A percentile compares a stretch with the other conserved stretches of the same genome.
Evolutionary conservation across 1,284 basidiomycete species (phyloP).

Genomic region (Neolentinus lepideus): DNA sequence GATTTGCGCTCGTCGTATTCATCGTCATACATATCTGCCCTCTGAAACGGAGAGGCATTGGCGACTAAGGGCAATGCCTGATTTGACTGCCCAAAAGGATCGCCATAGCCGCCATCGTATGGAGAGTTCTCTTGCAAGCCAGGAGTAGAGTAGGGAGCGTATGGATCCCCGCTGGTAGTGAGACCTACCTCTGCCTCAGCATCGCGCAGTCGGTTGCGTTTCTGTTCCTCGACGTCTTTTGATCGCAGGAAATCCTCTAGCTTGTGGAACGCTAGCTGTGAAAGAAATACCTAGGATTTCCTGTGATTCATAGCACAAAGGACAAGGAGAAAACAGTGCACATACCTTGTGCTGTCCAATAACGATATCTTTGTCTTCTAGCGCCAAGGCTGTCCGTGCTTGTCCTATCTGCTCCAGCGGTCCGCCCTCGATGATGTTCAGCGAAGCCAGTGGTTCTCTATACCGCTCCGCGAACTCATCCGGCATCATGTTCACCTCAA

Average conservation of each 20-base stretch:
- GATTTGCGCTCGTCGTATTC: slow-evolving; percentile 78
- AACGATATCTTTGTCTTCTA: slow-evolving; percentile 73
- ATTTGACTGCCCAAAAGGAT: slow-evolving; percentile 48
- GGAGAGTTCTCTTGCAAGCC: slow-evolving; percentile 37
- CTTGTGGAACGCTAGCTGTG: slow-evolving; percentile 80
- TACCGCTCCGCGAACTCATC: slow-evolving; percentile 88
- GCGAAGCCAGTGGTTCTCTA: slow-evolving; percentile 44
- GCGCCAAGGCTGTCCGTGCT: slow-evolving; percentile 53
- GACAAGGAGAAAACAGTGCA: slow-evolving; percentile 4
- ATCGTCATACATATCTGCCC: slow-evolving; percentile 62
- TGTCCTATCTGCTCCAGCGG: slow-evolving; percentile 49
- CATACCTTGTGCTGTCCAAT: slow-evolving; percentile 75
- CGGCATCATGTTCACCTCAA: slow-evolving; percentile 82
- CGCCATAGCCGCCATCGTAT: slow-evolving; percentile 39
- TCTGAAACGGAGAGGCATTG: slow-evolving; percentile 72
- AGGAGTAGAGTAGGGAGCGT: slow-evolving; percentile 62
- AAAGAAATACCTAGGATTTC: slow-evolving; percentile 74
- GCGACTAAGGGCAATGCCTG: slow-evolving; percentile 70
- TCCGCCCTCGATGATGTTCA: slow-evolving; percentile 43
- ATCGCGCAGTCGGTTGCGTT: slow-evolving; percentile 66
- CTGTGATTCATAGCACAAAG: slow-evolving; percentile 1
- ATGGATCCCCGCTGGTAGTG: slow-evolving; percentile 67
- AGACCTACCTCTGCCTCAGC: slow-evolving; percentile 74
- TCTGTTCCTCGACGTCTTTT: slow-evolving; percentile 79
- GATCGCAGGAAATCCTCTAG: slow-evolving; percentile 86